phyloP scores from a whole-genome alignment of 2,329 filamentous ascomycete species.

The Stachybotrys echinatus region DNA sequence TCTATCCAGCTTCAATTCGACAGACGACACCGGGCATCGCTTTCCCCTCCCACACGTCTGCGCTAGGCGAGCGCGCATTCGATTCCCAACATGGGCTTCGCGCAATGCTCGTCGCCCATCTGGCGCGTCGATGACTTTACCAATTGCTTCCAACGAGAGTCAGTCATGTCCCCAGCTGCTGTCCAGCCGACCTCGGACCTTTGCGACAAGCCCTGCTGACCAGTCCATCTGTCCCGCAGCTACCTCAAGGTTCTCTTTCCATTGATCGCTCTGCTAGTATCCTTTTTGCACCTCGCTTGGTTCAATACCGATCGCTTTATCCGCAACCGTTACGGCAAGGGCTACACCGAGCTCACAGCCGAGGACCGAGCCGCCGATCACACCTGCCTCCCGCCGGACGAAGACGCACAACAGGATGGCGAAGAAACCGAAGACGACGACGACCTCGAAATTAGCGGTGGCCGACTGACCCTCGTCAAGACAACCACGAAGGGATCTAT shows the following conservation, averaged over 20 bases:
- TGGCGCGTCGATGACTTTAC: slow-evolving; percentile 62
- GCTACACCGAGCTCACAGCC: slow-evolving; percentile 53
- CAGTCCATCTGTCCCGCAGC: slow-evolving; percentile 12
- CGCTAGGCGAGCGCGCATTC: neutral
- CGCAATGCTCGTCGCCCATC: slow-evolving; percentile 51
- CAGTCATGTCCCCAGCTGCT: slow-evolving; percentile 27
- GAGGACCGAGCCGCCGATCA: slow-evolving; percentile 36
- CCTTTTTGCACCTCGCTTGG: slow-evolving; percentile 59
- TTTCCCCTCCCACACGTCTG: neutral
- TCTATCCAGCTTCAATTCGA: neutral
- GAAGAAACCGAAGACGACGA: slow-evolving; percentile 48
- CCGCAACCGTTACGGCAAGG: slow-evolving; percentile 42
- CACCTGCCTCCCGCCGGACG: slow-evolving; percentile 47
- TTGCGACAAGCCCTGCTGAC: slow-evolving; percentile 3
- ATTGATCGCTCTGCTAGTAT: slow-evolving; percentile 63
- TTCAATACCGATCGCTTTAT: slow-evolving; percentile 51
- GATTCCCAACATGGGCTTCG: slow-evolving; percentile 38
- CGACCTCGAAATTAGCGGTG: slow-evolving; percentile 51
- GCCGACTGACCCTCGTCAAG: slow-evolving; percentile 52
- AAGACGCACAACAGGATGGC: slow-evolving; percentile 14
- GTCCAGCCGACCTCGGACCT: neutral
- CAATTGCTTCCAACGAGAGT: slow-evolving; percentile 63
- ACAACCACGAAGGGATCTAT: slow-evolving; percentile 58
- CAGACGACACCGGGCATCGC: neutral
- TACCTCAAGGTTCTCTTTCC: slow-evolving; percentile 68